phyloP scores from a whole-genome alignment of 2,329 filamentous ascomycete species.

The Curvularia sp. region DNA sequence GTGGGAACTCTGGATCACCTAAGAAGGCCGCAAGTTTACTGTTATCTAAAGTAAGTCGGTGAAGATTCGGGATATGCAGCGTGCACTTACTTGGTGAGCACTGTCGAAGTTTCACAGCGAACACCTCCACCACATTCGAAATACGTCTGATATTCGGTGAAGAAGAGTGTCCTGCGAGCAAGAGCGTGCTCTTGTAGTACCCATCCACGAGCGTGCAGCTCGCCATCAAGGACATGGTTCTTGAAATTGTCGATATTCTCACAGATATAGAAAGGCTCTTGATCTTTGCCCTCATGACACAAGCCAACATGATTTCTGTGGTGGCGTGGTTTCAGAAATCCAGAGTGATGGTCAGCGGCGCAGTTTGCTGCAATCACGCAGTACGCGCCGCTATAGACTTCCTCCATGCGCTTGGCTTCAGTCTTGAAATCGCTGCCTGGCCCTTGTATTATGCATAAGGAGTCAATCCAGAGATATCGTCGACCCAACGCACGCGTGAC shows the following conservation, averaged over 20 bases:
- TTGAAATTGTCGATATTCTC: slow-evolving; percentile 35
- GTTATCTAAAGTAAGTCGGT: not conserved
- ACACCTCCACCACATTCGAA: slow-evolving; percentile 36
- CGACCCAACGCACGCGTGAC: slow-evolving; percentile 25
- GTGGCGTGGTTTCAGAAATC: slow-evolving; percentile 21
- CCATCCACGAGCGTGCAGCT: slow-evolving; percentile 35
- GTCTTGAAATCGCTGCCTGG: slow-evolving; percentile 27
- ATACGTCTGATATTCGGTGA: slow-evolving; percentile 35
- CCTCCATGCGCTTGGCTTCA: slow-evolving; percentile 34
- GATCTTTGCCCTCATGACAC: not conserved
- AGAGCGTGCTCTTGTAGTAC: slow-evolving; percentile 39
- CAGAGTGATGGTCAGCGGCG: slow-evolving; percentile 14
- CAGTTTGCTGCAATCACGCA: slow-evolving; percentile 34
- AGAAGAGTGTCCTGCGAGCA: slow-evolving; percentile 37
- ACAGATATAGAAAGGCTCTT: slow-evolving; percentile 18
- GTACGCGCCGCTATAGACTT: slow-evolving; percentile 33
- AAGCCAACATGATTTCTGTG: not conserved
- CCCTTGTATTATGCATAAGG: slow-evolving; percentile 37
- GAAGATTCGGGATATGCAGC: not conserved
- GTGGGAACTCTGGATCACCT: slow-evolving; percentile 40
- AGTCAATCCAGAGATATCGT: slow-evolving; percentile 42
- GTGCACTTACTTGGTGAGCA: slow-evolving; percentile 26
- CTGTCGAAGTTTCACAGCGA: slow-evolving; percentile 29
- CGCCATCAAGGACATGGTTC: slow-evolving; percentile 24
- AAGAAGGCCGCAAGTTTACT: slow-evolving; percentile 36